A percentile compares a stretch with the other conserved stretches of the same genome.
Conservation (phyloP, 164 flowering plant genomes). For the Aristolochia fimbriata region DNA sequence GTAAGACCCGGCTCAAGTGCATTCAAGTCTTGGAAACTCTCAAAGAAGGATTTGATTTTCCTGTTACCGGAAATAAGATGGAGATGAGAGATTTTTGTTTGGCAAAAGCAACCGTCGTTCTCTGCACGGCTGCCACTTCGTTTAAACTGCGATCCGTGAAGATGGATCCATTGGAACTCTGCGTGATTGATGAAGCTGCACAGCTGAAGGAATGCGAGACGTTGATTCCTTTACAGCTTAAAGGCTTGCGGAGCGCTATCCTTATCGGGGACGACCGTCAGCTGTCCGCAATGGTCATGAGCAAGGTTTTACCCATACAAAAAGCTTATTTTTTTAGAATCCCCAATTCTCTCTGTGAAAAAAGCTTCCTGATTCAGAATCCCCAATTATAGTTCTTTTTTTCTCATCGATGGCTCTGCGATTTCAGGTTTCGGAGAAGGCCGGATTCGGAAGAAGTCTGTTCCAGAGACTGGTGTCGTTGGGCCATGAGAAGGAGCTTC, state of each 20-base stretch:
- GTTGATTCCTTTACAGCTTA: slow-evolving; percentile 33
- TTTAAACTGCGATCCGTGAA: slow-evolving; percentile 10
- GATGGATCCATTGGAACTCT: slow-evolving; percentile 14
- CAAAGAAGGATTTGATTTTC: slow-evolving; percentile 18
- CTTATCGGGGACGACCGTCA: slow-evolving; percentile 49
- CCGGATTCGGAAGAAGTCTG: not conserved
- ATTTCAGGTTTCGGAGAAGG: not conserved
- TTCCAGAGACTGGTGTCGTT: not conserved
- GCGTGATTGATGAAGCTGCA: slow-evolving; percentile 53
- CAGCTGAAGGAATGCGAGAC: slow-evolving; percentile 55
- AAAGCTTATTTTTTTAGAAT: no score
- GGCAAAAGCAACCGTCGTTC: slow-evolving; percentile 20
- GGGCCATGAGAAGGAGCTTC: not conserved
- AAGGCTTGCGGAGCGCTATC: slow-evolving; percentile 29
- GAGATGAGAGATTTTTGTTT: slow-evolving; percentile 18
- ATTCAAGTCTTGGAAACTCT: slow-evolving; percentile 21
- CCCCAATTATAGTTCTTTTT: no score
- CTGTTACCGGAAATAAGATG: slow-evolving; percentile 1
- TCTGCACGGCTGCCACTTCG: slow-evolving; percentile 43
- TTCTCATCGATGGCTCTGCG: no score
- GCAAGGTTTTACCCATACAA: no score
- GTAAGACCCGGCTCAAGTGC: slow-evolving; percentile 19
- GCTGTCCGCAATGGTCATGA: slow-evolving; percentile 41
- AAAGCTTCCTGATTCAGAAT: no score
- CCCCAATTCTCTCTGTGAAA: no score